Evolutionary conservation across 139 green algal species (phyloP), one percentile per base, ranked within the genome.

Genomic region (Chlorella sorokiniana): DNA sequence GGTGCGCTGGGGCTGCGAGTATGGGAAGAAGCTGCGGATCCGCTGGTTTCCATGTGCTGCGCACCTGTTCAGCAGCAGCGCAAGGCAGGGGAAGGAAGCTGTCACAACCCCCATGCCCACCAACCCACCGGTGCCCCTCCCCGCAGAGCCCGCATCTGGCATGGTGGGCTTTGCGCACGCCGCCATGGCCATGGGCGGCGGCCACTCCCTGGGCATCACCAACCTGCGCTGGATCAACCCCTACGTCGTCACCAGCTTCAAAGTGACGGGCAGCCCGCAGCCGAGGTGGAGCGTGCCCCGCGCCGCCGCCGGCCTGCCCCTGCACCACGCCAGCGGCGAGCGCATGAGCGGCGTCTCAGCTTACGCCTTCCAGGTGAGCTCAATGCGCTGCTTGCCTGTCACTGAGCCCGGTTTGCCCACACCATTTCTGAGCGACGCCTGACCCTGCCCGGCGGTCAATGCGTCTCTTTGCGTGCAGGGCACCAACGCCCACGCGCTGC

Each of bases 111-210:
- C 68, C n/a, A 25, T 7, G 0, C 3, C 68, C 41, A 25, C 48
- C 16, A 11, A 56, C 16, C 48, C 48, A 25, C 16, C 48, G 16
- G 14, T 56, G 48, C 48, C 14, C 37, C 6, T 40, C 33, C 4
- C 1, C 31, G 89, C 92, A 20, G 95, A 98, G 86, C 91, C 95
- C 0, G 91, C 91, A 3, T 94, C 95, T 0, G 95, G 95, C 52
- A 86, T 94, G 89, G 51, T 78, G 37, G 91, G 90, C n/a, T 40
- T 91, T 62, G 52, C 65, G 1, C 51, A 82, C 29, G 76, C 71
- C n/a, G 51, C 79, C 86, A 4, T 85, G 91, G 83, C 79, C 2
- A 40, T 87, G 1, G 42, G 27, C 9, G 68, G 82, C n/a, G n/a
- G 83, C 33, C 37, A 29, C 27, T 72, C 88, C 2, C 88, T 82